These are phyloP conservation scores for Metschnikowia noctiluminum DNA, from an alignment of 805 yeast species.

Conservation along the genomic window DNA sequence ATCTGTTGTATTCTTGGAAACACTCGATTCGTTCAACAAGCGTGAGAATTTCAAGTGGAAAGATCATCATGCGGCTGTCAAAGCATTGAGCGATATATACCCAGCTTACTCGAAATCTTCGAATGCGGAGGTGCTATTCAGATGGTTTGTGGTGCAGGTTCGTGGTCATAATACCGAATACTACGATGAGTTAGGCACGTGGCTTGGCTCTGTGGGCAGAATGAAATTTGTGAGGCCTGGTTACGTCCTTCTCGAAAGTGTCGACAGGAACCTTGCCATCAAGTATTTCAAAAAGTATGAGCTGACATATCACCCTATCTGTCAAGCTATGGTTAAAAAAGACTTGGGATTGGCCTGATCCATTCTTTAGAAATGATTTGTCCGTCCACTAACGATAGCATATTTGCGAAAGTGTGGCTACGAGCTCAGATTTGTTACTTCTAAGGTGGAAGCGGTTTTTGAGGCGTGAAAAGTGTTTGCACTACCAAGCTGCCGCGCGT, in stretches of 20 bases:
- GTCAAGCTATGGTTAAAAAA: constrained; percentile 76
- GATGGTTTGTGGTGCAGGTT: constrained; percentile 71
- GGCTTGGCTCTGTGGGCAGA: constrained; percentile 91
- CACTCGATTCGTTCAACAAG: constrained; percentile 51
- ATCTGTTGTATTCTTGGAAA: constrained; percentile 73
- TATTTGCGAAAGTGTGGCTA: too few relatives aligned
- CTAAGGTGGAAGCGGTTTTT: too few relatives aligned
- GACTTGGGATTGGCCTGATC: constrained; percentile 51
- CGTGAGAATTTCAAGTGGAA: constrained; percentile 36
- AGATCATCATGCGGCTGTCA: constrained; percentile 30
- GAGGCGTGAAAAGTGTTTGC: too few relatives aligned
- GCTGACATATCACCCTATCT: constrained; percentile 76
- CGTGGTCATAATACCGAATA: constrained; percentile 45
- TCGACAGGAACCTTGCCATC: constrained; percentile 63
- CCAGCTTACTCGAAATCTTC: constrained; percentile 45
- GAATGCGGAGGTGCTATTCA: constrained; percentile 78
- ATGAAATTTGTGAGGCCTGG: constrained; percentile 95
- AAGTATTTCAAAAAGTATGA: constrained; percentile 59
- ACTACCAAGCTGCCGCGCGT: too few relatives aligned
- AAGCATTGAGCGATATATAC: constrained; percentile 34
- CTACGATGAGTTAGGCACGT: constrained; percentile 60
- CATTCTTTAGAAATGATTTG: not conserved
- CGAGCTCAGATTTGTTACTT: too few relatives aligned
- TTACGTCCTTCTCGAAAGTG: constrained; percentile 59
- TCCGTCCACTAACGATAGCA: too few relatives aligned